Base-by-base conservation (phyloP, 1,139 yeast genomes). In the Blastobotrys niveus region DNA sequence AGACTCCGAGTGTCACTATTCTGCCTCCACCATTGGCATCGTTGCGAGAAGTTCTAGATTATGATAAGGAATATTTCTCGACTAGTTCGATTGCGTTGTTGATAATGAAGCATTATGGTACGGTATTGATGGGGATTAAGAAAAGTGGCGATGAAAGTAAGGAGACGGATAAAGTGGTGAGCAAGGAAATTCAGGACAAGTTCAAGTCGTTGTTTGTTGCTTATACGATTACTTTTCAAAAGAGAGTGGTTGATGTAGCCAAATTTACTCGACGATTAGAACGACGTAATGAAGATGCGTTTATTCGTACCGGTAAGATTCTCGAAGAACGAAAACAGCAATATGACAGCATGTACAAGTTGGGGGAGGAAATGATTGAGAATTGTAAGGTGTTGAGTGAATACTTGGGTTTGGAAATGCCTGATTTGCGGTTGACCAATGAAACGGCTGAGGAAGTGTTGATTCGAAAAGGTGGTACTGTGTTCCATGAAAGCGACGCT, bases 271-370 rank as follows among this genome's bases (percentile, higher is more conserved):
- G 60, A 19, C 65, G 65, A 20, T 57, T 72, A 22, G 66, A 65
- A 14, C 59, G 64, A 19, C 68, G 68, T 34, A 77, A 75, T 50
- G 72, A 72, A 44, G 73, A 71, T 45, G 76, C 80, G 1, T 77
- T 82, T 40, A 74, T 83, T 43, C 71, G 83, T 54, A 77, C 83
- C 1, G 95, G 95, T 24, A 75, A 73, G 51, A 61, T 76, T 4
- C 62, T 76, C 22, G 86, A 80, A 31, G 81, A 77, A 37, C 64
- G 72, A 33, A 69, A 72, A 35, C 63, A 59, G 1, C 73, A 70
- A 40, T 63, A 74, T 35, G 74, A 75, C 15, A 64, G 60, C 10
- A 49, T 70, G 19, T 55, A 61, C 12, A 65, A 64, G 1, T 49
- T 65, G 3, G 73, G 71, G 50, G 78, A 75, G 26, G 68, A 65